Evolutionary conservation across 2,329 filamentous ascomycete genomes (phyloP), one percentile per base, ranked within the genome.

Genomic region (Fusarium sp.): DNA sequence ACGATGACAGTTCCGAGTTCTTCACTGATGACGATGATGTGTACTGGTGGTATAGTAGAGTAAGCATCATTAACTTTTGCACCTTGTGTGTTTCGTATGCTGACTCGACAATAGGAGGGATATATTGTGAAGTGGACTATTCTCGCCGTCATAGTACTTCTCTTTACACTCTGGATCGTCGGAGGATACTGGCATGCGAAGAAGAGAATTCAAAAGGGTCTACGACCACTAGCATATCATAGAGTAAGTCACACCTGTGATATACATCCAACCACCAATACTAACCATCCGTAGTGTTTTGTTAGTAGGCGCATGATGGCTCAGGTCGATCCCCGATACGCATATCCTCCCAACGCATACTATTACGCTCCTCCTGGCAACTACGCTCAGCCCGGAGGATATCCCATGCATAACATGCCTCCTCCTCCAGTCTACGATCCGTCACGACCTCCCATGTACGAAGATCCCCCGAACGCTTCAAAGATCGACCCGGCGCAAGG

Each of bases 141-240:
- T 65, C 89, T 95, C 76, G 86, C 88, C 66, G 82, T 84, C 68
- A 78, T 95, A 71, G 83, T 93, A 74, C 64, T 86, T 60, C 60
- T 89, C 65, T 81, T 93, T 75, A 78, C 89, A 56, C 75, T 85
- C 44, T 93, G 90, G 84, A 84, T 94, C 75, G 72, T 93, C 58
- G 84, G 88, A 64, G 92, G 92, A 67, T 92, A 92, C 79, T 81
- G 88, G 49, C 93, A 95, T 80, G 93, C 92, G 48, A 88, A 88
- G 78, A 81, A 82, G 48, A 86, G 93, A 49, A 84, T 95, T 70
- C 85, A 83, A 67, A 91, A 90, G 78, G 92, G 92, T 3, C 83
- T 90, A 40, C 83, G 85, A 20, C 91, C 92, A 18, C 81, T 94
- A 38, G 81, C 80, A 68, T 95, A 95, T 77, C 92, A 96, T 80